These are phyloP conservation scores for Jackrogersella multiformis DNA, from an alignment of 495 filamentous ascomycete genomes.

Conservation along the genomic window DNA sequence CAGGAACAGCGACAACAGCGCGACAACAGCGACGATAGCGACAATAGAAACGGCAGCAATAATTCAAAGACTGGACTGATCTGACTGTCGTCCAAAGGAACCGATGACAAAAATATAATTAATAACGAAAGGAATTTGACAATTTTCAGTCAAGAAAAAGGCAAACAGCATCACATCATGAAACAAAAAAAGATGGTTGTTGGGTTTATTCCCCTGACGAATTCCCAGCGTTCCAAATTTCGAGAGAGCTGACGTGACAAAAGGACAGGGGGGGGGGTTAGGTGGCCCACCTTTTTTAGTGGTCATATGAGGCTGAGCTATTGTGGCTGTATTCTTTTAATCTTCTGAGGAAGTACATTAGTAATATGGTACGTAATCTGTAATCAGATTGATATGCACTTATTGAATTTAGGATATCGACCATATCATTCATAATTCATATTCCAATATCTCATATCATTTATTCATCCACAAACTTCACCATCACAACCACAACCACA, in stretches of 20 bases:
- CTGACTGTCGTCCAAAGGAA: no score
- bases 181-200: conserved; percentile 23
- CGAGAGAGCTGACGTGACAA: conserved; percentile 11
- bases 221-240: conserved; percentile 9
- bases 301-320: no score
- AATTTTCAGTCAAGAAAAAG: conserved; percentile 14
- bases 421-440: no score
- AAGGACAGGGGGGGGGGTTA: background rate
- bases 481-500: background rate
- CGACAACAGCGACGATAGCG: background rate
- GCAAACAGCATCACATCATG: conserved; percentile 36
- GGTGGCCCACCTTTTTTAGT: no score
- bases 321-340: conserved; percentile 26
- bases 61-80: background rate
- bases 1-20: background rate
- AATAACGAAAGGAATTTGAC: conserved; percentile 16
- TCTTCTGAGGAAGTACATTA: no score
- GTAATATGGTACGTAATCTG: no score
- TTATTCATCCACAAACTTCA: no score
- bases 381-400: no score
- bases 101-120: no score
- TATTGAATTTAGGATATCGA: no score
- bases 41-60: background rate
- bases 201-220: conserved; percentile 32
- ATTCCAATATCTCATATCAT: no score